Percentiles rank a stretch among this genome's conserved stretches.
Evolutionary conservation across 2,329 filamentous ascomycete species (phyloP).

Genomic region (Microcyclospora tardicrescens): DNA sequence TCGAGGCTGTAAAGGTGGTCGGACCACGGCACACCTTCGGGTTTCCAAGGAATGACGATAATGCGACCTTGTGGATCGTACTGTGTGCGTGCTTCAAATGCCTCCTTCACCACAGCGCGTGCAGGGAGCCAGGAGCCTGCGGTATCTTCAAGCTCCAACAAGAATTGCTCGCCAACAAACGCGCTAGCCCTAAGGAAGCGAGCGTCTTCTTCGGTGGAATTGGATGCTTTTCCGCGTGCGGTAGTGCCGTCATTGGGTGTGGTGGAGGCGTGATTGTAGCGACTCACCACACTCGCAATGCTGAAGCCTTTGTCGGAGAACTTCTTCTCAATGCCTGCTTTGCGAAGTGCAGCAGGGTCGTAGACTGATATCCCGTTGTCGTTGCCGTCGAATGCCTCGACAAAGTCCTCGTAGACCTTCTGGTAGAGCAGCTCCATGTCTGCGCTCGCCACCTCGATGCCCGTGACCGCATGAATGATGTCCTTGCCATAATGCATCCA

Average conservation of each 20-base stretch:
- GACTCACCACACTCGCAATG: slow-evolving; percentile 77
- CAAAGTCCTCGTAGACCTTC: slow-evolving; percentile 84
- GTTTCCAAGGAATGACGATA: slow-evolving; percentile 51
- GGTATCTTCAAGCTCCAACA: slow-evolving; percentile 65
- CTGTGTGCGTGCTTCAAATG: slow-evolving; percentile 56
- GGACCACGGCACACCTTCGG: slow-evolving; percentile 81
- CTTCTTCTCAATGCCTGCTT: slow-evolving; percentile 64
- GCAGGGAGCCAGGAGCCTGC: slow-evolving; percentile 74
- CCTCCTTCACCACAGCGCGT: slow-evolving; percentile 60
- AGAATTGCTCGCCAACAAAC: slow-evolving; percentile 83
- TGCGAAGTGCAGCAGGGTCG: slow-evolving; percentile 54
- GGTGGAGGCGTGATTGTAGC: slow-evolving; percentile 53
- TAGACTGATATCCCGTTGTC: slow-evolving; percentile 88
- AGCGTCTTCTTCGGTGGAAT: slow-evolving; percentile 63
- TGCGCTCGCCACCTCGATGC: slow-evolving; percentile 45
- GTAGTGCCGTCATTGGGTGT: slow-evolving; percentile 8
- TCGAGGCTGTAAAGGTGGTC: slow-evolving; percentile 90
- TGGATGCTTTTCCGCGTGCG: slow-evolving; percentile 23
- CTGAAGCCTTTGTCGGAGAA: slow-evolving; percentile 75
- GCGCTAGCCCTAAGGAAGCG: slow-evolving; percentile 64
- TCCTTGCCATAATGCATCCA: slow-evolving; percentile 89
- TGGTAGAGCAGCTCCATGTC: slow-evolving; percentile 66
- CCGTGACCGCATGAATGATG: slow-evolving; percentile 59
- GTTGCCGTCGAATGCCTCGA: slow-evolving; percentile 93
- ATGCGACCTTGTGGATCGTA: slow-evolving; percentile 65